Conservation (phyloP, 108 stramenopile genomes). For the Cyclotella atomus region DNA sequence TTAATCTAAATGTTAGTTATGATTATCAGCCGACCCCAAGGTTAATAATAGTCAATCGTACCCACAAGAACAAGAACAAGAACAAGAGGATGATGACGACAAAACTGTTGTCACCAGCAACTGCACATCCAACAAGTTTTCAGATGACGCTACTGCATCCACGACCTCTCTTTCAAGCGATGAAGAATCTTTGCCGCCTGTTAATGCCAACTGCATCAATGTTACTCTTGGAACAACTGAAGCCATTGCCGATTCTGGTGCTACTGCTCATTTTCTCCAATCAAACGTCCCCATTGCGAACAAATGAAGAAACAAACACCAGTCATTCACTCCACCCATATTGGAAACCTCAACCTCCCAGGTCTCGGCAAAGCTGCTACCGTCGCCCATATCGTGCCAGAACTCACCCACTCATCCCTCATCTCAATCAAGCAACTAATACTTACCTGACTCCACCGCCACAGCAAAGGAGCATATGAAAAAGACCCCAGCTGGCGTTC, state of each 20-base stretch:
- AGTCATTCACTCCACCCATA: slow-evolving; percentile 27
- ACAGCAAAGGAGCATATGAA: slow-evolving; percentile 21
- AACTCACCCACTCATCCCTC: slow-evolving; percentile 17
- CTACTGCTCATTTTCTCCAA: slow-evolving; percentile 10
- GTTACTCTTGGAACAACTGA: neutral
- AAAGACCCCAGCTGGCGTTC: neutral
- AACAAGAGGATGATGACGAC: slow-evolving; percentile 1
- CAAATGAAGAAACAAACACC: neutral
- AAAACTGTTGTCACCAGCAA: too few relatives aligned
- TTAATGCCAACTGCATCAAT: neutral
- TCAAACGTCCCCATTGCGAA: neutral
- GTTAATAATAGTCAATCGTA: too few relatives aligned
- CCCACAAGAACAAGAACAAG: neutral
- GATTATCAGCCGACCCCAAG: neutral
- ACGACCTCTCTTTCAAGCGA: neutral
- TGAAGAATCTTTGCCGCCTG: too few relatives aligned
- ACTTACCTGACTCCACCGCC: slow-evolving; percentile 4
- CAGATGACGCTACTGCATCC: neutral
- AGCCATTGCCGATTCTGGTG: slow-evolving; percentile 23
- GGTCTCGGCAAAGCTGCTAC: neutral
- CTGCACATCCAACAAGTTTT: too few relatives aligned
- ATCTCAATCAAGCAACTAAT: slow-evolving; percentile 14
- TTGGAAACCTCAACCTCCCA: slow-evolving; percentile 17
- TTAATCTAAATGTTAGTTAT: neutral
- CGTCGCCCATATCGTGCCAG: slow-evolving; percentile 22